Evolutionary conservation across 2,329 filamentous ascomycete species (phyloP), one percentile per base, ranked within the genome.

Genomic region (Xylaria polymorpha): DNA sequence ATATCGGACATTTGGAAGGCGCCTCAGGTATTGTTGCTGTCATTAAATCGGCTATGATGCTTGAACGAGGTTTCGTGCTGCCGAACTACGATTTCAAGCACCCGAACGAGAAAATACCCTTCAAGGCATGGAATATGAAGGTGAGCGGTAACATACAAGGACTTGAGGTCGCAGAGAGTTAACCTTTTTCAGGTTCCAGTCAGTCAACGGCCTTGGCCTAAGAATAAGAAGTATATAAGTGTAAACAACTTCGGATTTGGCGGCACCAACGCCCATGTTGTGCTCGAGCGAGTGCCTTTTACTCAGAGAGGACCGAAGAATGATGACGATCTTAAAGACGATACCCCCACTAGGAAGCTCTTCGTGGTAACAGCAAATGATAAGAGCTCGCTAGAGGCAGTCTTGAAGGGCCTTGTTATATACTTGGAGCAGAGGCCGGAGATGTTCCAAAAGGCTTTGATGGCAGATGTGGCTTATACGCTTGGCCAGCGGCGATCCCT

Each of bases 1-100:
- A 85, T 61, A 81, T 86, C 39, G 86, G 86, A 10, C 86, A 88
- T 73, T 66, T 85, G 6, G 86, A 87, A 70, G 84, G 81, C 2
- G 84, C 84, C 0, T 84, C 83, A 1, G 85, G 86, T n/a, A 82
- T 87, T 20, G 80, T 83, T 0, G 83, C 82, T 4, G 75, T 88
- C 20, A 85, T 88, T 71, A 88, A 88, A 75, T 82, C 84, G 0
- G 81, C 83, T 0, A 69, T 87, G 67, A 85, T 85, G 80, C 79
- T 87, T 1, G 84, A 87, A 70, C 80, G 83, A 62, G 83, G 82
- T 5, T 83, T 85, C 66, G 82, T 87, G 35, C 77, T 84, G 12
- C 85, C 85, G 6, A 86, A 86, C 68, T 77, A 82, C 63, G 83
- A 86, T 73, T 86, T 85, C 73, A 82, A 85, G 73, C 75, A 81